Evolutionary conservation across 805 yeast species (phyloP).

Genomic region (Kodamaea fukazawae): DNA sequence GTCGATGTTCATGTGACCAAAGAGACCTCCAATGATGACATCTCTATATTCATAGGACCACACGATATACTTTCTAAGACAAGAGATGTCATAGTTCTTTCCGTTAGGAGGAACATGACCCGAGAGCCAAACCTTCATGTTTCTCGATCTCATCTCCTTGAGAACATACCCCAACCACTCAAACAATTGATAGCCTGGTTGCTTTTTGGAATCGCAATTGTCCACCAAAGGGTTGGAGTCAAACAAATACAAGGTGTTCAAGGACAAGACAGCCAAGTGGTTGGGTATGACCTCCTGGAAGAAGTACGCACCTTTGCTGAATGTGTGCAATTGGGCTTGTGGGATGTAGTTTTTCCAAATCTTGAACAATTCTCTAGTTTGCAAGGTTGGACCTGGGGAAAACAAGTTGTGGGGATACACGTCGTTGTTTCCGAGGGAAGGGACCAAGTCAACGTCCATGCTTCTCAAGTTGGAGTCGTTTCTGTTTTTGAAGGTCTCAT

Average conservation of each 20-base stretch:
- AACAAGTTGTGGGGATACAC: constrained; percentile 86
- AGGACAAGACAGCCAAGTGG: constrained; percentile 71
- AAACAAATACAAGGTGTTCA: constrained; percentile 74
- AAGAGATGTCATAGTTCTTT: constrained; percentile 70
- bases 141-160: constrained; percentile 66
- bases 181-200: constrained; percentile 77
- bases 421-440: constrained; percentile 82
- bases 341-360: constrained; percentile 78
- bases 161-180: constrained; percentile 76
- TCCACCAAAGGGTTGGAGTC: constrained; percentile 80
- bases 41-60: constrained; percentile 86
- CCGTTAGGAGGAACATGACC: constrained; percentile 89
- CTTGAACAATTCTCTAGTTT: constrained; percentile 70
- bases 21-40: constrained; percentile 76
- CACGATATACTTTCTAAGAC: constrained; percentile 71
- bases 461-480: constrained; percentile 41
- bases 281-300: constrained; percentile 78
- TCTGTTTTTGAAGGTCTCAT: constrained; percentile 48
- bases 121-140: constrained; percentile 81
- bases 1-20: constrained; percentile 89
- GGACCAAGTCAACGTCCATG: constrained; percentile 51
- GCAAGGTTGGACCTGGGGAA: constrained; percentile 85
- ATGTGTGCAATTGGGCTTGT: constrained; percentile 69
- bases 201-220: constrained; percentile 65
- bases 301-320: constrained; percentile 72